Evolutionary conservation across 148 eudicot species (phyloP).

Genomic region (Rhododendron kiyosumense): DNA sequence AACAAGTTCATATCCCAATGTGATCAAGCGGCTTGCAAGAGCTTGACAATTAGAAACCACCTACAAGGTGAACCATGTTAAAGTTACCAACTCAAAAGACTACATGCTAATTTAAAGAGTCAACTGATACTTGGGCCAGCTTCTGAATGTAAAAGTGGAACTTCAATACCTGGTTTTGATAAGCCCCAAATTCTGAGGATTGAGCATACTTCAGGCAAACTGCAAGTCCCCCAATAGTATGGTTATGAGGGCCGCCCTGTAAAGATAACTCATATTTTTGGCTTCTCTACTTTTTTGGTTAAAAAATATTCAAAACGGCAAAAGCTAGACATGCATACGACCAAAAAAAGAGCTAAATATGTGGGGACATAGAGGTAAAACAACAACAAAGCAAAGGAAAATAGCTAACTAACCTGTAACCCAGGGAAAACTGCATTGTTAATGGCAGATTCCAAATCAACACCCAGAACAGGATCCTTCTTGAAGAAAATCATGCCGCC

Average conservation of each 20-base stretch:
- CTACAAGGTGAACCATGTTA: conserved; percentile 22
- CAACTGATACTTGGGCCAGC: neutral
- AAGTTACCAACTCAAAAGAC: neutral
- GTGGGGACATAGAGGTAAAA: neutral
- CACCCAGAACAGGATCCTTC: conserved; percentile 67
- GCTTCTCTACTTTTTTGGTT: neutral
- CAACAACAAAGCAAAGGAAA: neutral
- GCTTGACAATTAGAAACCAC: conserved; percentile 81
- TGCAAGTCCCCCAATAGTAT: conserved; percentile 88
- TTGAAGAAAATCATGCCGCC: conserved; percentile 96
- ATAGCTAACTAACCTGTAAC: conserved; percentile 47
- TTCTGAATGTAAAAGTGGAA: neutral
- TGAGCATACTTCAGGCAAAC: conserved; percentile 83
- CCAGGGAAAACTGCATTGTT: conserved; percentile 94
- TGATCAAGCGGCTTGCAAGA: conserved; percentile 58
- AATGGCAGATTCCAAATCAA: conserved; percentile 77
- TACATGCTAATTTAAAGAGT: neutral
- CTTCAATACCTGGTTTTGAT: conserved; percentile 59
- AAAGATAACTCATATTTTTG: neutral
- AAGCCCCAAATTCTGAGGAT: conserved; percentile 64
- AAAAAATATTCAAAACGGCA: neutral
- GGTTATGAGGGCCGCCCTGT: conserved; percentile 98
- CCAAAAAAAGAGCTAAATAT: neutral
- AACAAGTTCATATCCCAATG: conserved; percentile 70
- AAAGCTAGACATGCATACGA: neutral